phyloP scores from a whole-genome alignment of 2,329 filamentous ascomycete species.

The Hymenoscyphus occultus region DNA sequence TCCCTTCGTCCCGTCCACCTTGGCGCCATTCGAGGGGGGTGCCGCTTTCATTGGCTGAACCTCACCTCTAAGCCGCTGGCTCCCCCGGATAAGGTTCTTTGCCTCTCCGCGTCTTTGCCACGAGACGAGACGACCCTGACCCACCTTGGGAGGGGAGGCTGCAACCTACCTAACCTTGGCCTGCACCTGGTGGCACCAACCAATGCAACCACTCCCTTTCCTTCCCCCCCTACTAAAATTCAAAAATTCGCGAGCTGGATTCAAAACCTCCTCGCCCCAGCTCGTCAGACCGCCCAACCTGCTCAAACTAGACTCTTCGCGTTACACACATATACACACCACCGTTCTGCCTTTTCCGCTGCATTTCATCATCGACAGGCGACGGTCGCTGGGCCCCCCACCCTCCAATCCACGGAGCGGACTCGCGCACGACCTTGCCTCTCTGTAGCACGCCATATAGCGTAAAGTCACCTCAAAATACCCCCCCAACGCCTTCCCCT shows the following conservation, averaged over 20 bases:
- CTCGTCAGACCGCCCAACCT: background rate
- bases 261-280: too few species aligned
- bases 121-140: background rate
- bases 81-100: too few species aligned
- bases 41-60: background rate
- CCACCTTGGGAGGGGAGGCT: background rate
- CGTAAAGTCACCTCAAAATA: conserved; percentile 23
- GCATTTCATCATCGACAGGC: background rate
- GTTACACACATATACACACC: background rate
- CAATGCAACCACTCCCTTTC: too few species aligned
- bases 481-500: conserved; percentile 5
- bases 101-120: background rate
- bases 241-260: too few species aligned
- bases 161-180: background rate
- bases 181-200: background rate
- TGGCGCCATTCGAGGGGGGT: too few species aligned
- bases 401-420: background rate
- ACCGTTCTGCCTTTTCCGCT: background rate
- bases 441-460: conserved; percentile 24
- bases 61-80: too few species aligned
- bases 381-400: background rate
- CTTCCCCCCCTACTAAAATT: too few species aligned
- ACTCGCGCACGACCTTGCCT: conserved; percentile 10
- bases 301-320: background rate
- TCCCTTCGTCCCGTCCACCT: too few species aligned